Evolutionary conservation across 257 asterid species (phyloP), one percentile per base, ranked within the genome.

Genomic region (Ilex aquifolium): DNA sequence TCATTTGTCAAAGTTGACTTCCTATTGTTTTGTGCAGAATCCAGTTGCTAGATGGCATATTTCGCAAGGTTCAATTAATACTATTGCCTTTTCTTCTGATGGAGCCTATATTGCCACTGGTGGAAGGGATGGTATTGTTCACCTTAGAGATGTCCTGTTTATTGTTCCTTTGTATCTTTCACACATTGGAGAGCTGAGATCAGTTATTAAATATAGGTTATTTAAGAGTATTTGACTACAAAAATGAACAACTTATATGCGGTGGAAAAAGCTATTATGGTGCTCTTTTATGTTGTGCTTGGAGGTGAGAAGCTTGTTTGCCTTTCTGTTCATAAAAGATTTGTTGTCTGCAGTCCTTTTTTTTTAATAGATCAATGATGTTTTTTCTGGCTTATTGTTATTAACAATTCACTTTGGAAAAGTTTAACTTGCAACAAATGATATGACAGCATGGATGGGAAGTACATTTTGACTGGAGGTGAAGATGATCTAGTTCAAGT

Each of bases 401-500:
- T 46, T 46, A 46, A 46, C n/a, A 46, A 6, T 46, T 10, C 65
- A 66, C 73, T 66, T 72, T 64, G 66, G 42, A 63, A 60, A 67
- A 48, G 56, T 40, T 42, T 53, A 71, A 78, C 82, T 82, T 67
- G 74, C 67, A 65, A 65, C 63, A 76, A 68, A 71, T 74, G 12
- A 72, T 81, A 78, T 71, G 67, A 82, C 95, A 92, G 99, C 81
- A 77, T 75, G 83, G 99, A 89, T 65, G 97, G 99, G 64, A 93
- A 93, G 74, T 93, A 93, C 85, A 80, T 93, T 62, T 77, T 93
- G 84, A 85, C 99, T 49, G 99, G 99, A 72, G 99, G 99, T 31
- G 99, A 93, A 83, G 99, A 93, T 71, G 99, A 93, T 78, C 86
- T 90, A 52, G 99, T 93, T 74, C 99, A 93, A 76, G 99, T 90